These are phyloP conservation scores for Eucalyptus polyanthemos DNA, from an alignment of 345 rosid genomes.

Conservation along the genomic window DNA sequence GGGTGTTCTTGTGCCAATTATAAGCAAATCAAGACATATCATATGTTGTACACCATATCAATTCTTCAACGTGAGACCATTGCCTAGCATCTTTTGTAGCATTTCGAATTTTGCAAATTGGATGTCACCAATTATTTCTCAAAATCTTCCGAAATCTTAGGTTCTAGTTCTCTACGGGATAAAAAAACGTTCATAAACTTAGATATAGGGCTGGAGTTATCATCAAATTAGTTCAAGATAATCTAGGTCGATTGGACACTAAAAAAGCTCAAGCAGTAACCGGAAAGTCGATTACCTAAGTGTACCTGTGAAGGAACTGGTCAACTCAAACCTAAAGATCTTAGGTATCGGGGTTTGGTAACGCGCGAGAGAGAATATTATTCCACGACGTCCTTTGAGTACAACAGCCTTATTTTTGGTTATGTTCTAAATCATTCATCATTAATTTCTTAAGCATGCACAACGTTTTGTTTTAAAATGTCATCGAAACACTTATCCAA, in stretches of 20 bases:
- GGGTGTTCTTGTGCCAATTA: too few relatives aligned
- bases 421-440: not conserved
- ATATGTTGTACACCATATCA: too few relatives aligned
- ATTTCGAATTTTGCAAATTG: too few relatives aligned
- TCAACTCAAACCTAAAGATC: not conserved
- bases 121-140: not conserved
- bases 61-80: not conserved
- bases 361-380: not conserved
- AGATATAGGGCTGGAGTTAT: not conserved
- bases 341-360: not conserved
- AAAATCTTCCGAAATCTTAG: too few relatives aligned
- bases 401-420: not conserved
- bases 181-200: not conserved
- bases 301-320: not conserved
- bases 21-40: not conserved
- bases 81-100: not conserved
- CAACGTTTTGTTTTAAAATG: not conserved
- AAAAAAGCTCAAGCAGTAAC: not conserved
- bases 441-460: not conserved
- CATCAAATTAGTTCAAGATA: not conserved
- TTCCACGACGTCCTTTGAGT: not conserved
- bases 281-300: not conserved
- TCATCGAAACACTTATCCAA: not conserved
- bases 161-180: not conserved
- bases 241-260: not conserved